Evolutionary conservation across 2,329 filamentous ascomycete species (phyloP).

Genomic region (Nakataea oryzae): DNA sequence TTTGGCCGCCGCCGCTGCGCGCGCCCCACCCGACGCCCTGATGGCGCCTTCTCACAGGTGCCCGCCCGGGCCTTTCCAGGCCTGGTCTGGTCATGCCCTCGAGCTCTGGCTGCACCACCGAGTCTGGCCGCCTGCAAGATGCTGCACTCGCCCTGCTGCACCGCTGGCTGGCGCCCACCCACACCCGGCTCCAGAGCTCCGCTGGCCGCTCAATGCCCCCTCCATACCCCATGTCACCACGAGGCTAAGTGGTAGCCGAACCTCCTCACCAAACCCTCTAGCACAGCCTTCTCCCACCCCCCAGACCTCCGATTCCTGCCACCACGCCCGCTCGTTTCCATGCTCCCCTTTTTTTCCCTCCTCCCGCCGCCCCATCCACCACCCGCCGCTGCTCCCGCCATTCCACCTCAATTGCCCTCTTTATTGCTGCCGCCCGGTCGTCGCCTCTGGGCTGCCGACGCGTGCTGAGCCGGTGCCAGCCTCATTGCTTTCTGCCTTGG

Average conservation of each 20-base stretch:
- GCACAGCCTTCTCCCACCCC: conserved; percentile 3
- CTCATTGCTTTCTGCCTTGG: neutral
- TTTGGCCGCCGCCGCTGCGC: neutral
- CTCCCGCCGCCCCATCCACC: neutral
- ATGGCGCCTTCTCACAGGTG: neutral
- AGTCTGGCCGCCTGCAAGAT: neutral
- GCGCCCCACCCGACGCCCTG: neutral
- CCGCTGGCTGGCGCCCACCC: neutral
- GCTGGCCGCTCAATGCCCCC: neutral
- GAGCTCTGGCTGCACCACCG: neutral
- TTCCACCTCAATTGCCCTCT: neutral
- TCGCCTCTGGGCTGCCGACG: neutral
- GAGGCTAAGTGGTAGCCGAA: conserved; percentile 5
- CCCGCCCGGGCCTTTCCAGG: neutral
- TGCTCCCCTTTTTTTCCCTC: neutral
- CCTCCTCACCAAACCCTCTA: neutral
- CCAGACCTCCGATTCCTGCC: neutral
- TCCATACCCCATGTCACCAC: neutral
- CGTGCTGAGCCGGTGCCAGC: neutral
- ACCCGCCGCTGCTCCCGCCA: neutral
- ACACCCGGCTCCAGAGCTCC: neutral
- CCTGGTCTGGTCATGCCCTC: neutral
- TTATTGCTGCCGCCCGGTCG: neutral
- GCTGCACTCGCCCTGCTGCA: neutral
- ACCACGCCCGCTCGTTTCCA: neutral